Base-by-base conservation (phyloP, 1,284 basidiomycete species). In the Melampsora abietis-canadensis region DNA sequence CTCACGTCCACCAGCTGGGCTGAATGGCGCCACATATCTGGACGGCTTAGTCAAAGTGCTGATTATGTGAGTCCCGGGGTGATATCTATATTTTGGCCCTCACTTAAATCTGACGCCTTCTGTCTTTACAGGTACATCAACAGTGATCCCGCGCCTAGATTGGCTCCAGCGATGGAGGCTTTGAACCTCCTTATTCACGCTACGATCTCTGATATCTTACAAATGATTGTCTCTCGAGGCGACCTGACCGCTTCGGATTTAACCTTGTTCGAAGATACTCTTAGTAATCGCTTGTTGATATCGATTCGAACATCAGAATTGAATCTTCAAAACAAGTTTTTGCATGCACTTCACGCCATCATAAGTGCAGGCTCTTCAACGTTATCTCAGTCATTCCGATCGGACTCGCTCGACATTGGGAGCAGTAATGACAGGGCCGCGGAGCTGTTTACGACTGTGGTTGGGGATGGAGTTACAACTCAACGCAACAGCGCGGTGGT, bases 241-340 rank as follows among this genome's bases (percentile, higher is more conserved):
- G 90, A 94, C 72, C 81, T 92, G 6, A 87, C 90, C 63, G 78
- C 83, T 3, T 79, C 86, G 15, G 83, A 86, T 0, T 83, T 92
- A 2, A 86, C 88, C 74, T 83, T 84, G 27, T 84, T 94, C 64
- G 90, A 95, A 81, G 85, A 87, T 0, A 85, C 86, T 0, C 85
- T 96, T 47, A 85, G 93, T 59, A 86, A 87, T 65, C 90, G 92
- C 79, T 85, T 97, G 1, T 91, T 88, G 78, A 84, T 87, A 65
- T 89, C 87, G 37, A 84, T 96, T 21, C 89, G 92, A 77, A 84
- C 84, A 27, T 84, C 84, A 21, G 86, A 88, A 40, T 85, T 93
- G 46, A 90, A 94, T 78, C 84, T 94, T 17, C 94, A 96, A 82
- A 94, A 92, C 85, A 94, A 94, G 6, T 87, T 97, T 73, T 87